These are phyloP conservation scores for Onygenales sp. DNA, from an alignment of 2,329 filamentous ascomycete genomes.

Conservation along the genomic window DNA sequence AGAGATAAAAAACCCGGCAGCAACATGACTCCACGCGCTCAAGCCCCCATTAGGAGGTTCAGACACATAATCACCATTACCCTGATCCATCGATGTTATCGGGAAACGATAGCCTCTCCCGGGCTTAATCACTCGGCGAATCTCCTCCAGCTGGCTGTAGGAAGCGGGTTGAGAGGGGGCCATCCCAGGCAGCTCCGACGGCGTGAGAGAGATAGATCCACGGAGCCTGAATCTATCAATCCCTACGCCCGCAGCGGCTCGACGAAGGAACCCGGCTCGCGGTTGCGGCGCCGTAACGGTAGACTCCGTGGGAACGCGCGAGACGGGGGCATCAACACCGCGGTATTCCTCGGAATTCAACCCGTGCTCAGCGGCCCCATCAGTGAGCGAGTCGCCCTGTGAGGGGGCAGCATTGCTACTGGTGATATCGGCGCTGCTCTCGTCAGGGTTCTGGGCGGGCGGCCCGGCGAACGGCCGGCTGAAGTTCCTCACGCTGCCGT, in stretches of 20 bases:
- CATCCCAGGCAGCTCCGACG: constrained; percentile 5
- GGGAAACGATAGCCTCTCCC: not conserved
- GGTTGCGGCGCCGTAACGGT: too few species aligned
- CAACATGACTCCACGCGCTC: constrained; percentile 24
- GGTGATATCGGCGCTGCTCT: too few species aligned
- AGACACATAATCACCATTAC: not conserved
- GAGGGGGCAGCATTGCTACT: too few species aligned
- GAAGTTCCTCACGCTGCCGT: constrained; percentile 1
- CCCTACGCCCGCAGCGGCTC: not conserved
- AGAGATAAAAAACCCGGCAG: constrained; percentile 17
- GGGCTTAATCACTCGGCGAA: constrained; percentile 2
- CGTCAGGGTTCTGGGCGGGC: not conserved
- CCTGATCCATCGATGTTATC: not conserved
- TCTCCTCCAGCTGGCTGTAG: constrained; percentile 7
- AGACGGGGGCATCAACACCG: too few species aligned
- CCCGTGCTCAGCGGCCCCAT: too few species aligned
- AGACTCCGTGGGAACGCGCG: too few species aligned
- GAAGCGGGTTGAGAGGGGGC: constrained; percentile 5
- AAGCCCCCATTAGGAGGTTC: constrained; percentile 22
- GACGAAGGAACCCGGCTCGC: not conserved
- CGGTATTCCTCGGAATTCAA: too few species aligned
- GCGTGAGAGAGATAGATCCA: constrained; percentile 5
- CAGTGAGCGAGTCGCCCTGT: too few species aligned
- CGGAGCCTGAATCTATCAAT: not conserved
- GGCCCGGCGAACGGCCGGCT: constrained; percentile 4